phyloP scores from a whole-genome alignment of 345 rosid species.

The Ceriops decandra region DNA sequence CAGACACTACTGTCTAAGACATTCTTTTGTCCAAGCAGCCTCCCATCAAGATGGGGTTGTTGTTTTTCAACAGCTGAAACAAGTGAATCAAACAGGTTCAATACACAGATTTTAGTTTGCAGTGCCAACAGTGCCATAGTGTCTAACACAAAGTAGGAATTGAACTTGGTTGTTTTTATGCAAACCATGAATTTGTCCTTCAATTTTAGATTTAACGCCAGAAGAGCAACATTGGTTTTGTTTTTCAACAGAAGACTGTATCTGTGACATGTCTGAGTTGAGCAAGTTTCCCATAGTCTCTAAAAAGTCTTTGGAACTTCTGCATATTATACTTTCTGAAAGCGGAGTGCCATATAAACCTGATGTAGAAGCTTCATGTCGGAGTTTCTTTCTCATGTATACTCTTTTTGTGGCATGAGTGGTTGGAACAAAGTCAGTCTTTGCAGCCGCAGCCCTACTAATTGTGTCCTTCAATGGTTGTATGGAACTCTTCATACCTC shows the following conservation, averaged over 20 bases:
- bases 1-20: constrained; percentile 20
- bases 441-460: constrained; percentile 18
- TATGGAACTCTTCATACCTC: constrained; percentile 15
- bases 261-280: constrained; percentile 28
- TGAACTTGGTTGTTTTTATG: constrained; percentile 16
- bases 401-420: constrained; percentile 36
- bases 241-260: constrained; percentile 28
- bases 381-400: constrained; percentile 48
- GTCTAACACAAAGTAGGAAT: constrained; percentile 16
- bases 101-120: constrained; percentile 22
- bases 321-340: constrained; percentile 47
- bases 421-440: constrained; percentile 15
- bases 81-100: constrained; percentile 23
- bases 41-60: constrained; percentile 24
- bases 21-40: constrained; percentile 25
- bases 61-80: constrained; percentile 25
- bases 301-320: constrained; percentile 29
- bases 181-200: constrained; percentile 24
- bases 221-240: constrained; percentile 17
- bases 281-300: constrained; percentile 19
- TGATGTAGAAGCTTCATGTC: constrained; percentile 19
- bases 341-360: constrained; percentile 31
- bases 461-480: constrained; percentile 16
- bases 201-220: constrained; percentile 22
- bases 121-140: constrained; percentile 16